A percentile compares a stretch with the other conserved stretches of the same genome.
Evolutionary conservation across 2,329 filamentous ascomycete species (phyloP).

Genomic region (Hymenoscyphus scutula): DNA sequence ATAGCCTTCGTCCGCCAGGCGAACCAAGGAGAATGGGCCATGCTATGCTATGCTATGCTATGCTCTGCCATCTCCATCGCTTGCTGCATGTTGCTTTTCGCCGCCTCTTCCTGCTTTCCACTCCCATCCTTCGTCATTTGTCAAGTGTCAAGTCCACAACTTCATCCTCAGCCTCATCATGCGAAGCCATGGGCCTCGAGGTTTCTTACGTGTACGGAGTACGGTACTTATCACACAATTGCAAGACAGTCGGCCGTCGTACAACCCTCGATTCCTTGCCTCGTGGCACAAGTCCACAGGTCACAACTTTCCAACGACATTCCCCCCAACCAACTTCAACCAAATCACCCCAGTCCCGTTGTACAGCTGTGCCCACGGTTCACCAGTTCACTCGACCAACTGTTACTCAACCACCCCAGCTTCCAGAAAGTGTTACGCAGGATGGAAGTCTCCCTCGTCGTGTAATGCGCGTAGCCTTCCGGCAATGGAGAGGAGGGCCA

Average conservation of each 20-base stretch:
- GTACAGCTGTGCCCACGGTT: neutral
- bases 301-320: neutral
- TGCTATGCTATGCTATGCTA: too few relatives aligned
- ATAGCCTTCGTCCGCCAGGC: too few relatives aligned
- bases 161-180: neutral
- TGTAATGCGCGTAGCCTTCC: neutral
- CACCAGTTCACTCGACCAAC: neutral
- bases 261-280: neutral
- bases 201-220: too few relatives aligned
- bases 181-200: neutral
- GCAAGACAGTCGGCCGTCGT: neutral
- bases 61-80: too few relatives aligned
- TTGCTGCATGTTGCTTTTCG: neutral
- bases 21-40: too few relatives aligned
- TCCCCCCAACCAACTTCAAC: neutral
- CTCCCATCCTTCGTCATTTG: too few relatives aligned
- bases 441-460: neutral
- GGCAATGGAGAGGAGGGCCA: neutral
- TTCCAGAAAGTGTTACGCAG: neutral
- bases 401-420: neutral
- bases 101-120: neutral
- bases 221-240: neutral
- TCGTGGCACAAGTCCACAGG: constrained; percentile 2
- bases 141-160: neutral
- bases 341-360: neutral